These are phyloP conservation scores for Salinomyces thailandicus DNA, from an alignment of 2,329 filamentous ascomycete species.

Conservation along the genomic window DNA sequence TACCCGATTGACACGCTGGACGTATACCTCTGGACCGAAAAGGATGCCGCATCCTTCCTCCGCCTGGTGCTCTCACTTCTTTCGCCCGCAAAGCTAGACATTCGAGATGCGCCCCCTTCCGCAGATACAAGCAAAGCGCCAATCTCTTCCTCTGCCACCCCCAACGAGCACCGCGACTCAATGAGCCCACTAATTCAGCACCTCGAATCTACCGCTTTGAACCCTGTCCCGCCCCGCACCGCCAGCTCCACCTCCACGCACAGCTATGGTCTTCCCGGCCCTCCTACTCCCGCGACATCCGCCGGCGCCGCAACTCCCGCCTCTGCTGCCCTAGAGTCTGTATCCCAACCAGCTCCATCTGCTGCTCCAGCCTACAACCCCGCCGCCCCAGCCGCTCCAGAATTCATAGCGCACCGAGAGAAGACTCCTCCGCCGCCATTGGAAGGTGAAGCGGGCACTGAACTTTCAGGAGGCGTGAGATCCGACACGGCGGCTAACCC, in stretches of 20 bases:
- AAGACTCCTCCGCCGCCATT: slow-evolving; percentile 71
- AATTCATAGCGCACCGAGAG: slow-evolving; percentile 60
- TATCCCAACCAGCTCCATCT: slow-evolving; percentile 4
- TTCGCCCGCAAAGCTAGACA: slow-evolving; percentile 49
- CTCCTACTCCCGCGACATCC: slow-evolving; percentile 20
- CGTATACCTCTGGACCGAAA: slow-evolving; percentile 68
- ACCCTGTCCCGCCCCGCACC: slow-evolving; percentile 40
- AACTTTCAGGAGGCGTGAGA: too few relatives aligned
- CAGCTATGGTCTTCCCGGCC: slow-evolving; percentile 18
- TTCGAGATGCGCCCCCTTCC: slow-evolving; percentile 52
- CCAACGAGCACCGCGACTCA: slow-evolving; percentile 36
- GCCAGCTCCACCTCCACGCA: slow-evolving; percentile 29
- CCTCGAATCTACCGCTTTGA: slow-evolving; percentile 60
- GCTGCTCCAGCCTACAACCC: slow-evolving; percentile 56
- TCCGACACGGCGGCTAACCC: neutral
- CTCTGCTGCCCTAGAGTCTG: neutral
- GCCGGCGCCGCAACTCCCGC: slow-evolving; percentile 9
- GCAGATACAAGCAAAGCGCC: slow-evolving; percentile 28
- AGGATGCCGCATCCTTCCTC: slow-evolving; percentile 60
- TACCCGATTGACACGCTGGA: slow-evolving; percentile 67
- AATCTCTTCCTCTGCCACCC: slow-evolving; percentile 28
- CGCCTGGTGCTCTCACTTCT: slow-evolving; percentile 57
- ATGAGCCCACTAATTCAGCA: slow-evolving; percentile 64
- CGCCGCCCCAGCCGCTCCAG: slow-evolving; percentile 63
- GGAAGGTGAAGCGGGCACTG: slow-evolving; percentile 39